Base-by-base conservation (phyloP, 345 rosid species). In the Triadica sebifera region DNA sequence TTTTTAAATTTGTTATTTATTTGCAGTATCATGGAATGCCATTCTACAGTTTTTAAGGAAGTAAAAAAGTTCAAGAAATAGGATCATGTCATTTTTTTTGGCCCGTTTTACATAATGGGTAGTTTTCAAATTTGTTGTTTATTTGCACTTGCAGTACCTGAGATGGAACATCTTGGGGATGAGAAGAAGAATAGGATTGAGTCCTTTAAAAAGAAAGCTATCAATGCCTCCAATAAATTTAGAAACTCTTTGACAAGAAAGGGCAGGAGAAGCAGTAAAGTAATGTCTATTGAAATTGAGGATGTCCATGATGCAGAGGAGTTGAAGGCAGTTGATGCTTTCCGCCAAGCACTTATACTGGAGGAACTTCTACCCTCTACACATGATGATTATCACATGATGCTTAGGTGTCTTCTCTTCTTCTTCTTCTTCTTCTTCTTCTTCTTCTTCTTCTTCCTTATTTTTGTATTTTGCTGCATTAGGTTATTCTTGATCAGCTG, bases 351-450 rank as follows among this genome's bases (percentile, higher is more conserved):
- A 4, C 96, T 95, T 69, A 82, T 88, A 5, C 77, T 83, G 69
- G 98, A 95, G 74, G 94, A 95, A 65, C 80, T 93, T 16, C 86
- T 95, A 74, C 99, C 98, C 0, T 76, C 86, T 68, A 86, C 78
- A 73, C 96, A 93, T 61, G 97, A 95, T 73, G 99, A 95, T 79
- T 93, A 91, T 80, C 99, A 93, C 70, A 77, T 87, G 88, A 78
- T 95, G 91, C 97, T 95, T 84, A 86, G 97, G 97, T 91, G 78
- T 25, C 5, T n/a, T n/a, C n/a, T n/a, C n/a, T n/a, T n/a, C n/a
- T n/a, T n/a, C n/a, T n/a, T n/a, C n/a, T n/a, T n/a, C n/a, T n/a
- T n/a, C n/a, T n/a, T n/a, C n/a, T n/a, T n/a, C n/a, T n/a, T n/a
- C n/a, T n/a, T n/a, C n/a, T n/a, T n/a, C n/a, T n/a, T n/a, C n/a